Evolutionary conservation across 225 moss, liverwort and hornwort genomes (phyloP), one percentile per base, ranked within the genome.

Genomic region (Climacium dendroides): DNA sequence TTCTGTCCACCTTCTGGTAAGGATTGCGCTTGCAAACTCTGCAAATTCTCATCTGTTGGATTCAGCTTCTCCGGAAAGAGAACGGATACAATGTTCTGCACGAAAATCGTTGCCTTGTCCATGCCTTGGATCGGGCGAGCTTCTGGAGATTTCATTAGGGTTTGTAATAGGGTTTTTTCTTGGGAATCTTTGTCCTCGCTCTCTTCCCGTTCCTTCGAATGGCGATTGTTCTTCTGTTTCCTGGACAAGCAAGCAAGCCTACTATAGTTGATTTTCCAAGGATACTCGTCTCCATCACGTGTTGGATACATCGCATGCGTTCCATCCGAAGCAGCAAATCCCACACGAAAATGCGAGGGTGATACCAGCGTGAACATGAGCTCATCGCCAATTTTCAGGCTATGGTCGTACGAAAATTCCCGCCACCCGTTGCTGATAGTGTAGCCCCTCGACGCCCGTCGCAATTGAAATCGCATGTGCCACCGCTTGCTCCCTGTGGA

Each of bases 371-470:
- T 86, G 79, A 90, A 79, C 59, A 73, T 52, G 14, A 88, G 88
- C 65, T 6, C 73, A 35, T 79, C 79, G 22, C 52, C 58, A 9
- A 1, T 41, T 65, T 67, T 9, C 74, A 91, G n/a, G 61, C 86
- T 45, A 48, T 83, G 88, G 79, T 86, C 83, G 13, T 59, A 86
- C 11, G 86, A 74, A 41, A 86, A 89, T 13, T 89, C 86, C 41
- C 86, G 65, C 86, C 86, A 86, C n/a, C 88, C 80, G 41, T 91
- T 88, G 90, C 64, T 83, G 88, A 88, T 86, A 65, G 39, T 79
- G 48, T 11, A 79, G 19, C 0, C 0, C 14, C 5, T 3, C 9
- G 64, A 28, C 55, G 41, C 2, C 17, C 55, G 45, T 45, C 62
- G 84, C 79, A n/a, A 18, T 62, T 89, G 89, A 48, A 80, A 81